These are phyloP conservation scores for Aspergillus hiratsukae DNA, from an alignment of 2,329 filamentous ascomycete genomes.

Conservation along the genomic window DNA sequence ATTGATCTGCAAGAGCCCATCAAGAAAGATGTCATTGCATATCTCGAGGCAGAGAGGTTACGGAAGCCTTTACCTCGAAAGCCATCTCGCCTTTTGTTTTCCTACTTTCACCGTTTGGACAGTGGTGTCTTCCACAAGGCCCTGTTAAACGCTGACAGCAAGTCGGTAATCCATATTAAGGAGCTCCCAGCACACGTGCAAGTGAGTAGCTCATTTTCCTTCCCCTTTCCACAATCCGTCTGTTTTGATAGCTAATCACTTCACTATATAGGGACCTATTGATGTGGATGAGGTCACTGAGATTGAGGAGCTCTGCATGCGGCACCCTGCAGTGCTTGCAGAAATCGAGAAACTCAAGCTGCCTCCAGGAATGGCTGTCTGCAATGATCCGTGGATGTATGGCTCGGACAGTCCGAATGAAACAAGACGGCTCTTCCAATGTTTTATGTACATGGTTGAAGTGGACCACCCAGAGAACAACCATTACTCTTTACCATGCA, in stretches of 20 bases:
- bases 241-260: constrained; percentile 46
- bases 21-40: constrained; percentile 55
- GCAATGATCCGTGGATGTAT: constrained; percentile 67
- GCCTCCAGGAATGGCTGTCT: constrained; percentile 53
- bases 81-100: constrained; percentile 52
- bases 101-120: constrained; percentile 44
- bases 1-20: constrained; percentile 63
- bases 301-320: constrained; percentile 53
- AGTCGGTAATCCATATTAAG: constrained; percentile 32
- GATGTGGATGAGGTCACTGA: constrained; percentile 58
- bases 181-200: constrained; percentile 45
- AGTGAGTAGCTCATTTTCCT: constrained; percentile 25
- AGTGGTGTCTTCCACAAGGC: constrained; percentile 39
- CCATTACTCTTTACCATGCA: constrained; percentile 34
- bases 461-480: constrained; percentile 35
- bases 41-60: constrained; percentile 59
- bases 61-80: constrained; percentile 45
- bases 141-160: constrained; percentile 38
- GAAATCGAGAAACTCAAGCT: constrained; percentile 57
- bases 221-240: background rate
- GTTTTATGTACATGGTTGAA: constrained; percentile 36
- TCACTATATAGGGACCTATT: constrained; percentile 51
- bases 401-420: constrained; percentile 43
- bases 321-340: constrained; percentile 52
- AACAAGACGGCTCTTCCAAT: constrained; percentile 37